Conservation (phyloP, 148 eudicot species). For the Suaeda aralocaspica region DNA sequence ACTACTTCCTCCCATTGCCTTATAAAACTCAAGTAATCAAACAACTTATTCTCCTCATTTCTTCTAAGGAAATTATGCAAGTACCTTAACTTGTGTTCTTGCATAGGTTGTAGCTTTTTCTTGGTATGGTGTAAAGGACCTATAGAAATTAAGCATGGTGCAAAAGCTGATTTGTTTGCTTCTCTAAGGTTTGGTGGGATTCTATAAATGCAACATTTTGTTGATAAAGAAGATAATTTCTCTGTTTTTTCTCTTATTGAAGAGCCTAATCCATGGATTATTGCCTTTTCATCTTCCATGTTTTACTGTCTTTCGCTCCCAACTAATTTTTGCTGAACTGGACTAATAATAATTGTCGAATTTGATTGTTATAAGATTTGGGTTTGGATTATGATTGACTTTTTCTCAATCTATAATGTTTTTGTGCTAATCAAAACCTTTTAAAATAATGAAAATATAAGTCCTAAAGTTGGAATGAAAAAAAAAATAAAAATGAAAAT, state of each 20-base stretch:
- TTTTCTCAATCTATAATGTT: too few species aligned
- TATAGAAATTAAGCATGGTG: slow-evolving; percentile 22
- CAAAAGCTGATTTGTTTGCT: slow-evolving; percentile 11
- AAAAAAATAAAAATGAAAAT: too few species aligned
- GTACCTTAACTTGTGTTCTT: slow-evolving; percentile 27
- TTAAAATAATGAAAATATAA: too few species aligned
- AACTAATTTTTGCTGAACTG: too few species aligned
- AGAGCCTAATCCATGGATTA: slow-evolving; percentile 12
- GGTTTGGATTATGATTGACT: too few species aligned
- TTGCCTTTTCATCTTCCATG: too few species aligned
- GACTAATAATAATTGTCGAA: too few species aligned
- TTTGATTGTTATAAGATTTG: too few species aligned
- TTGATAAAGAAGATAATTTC: slow-evolving; percentile 16
- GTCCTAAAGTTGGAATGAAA: too few species aligned
- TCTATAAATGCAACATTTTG: slow-evolving; percentile 27
- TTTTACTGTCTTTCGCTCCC: too few species aligned
- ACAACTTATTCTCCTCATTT: slow-evolving; percentile 7
- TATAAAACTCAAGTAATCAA: slow-evolving; percentile 13
- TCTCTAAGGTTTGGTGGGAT: slow-evolving; percentile 15
- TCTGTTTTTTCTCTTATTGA: slow-evolving; percentile 27
- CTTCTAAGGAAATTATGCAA: slow-evolving; percentile 19
- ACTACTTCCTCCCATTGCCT: slow-evolving; percentile 12
- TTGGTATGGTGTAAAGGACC: slow-evolving; percentile 20
- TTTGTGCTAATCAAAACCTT: too few species aligned
- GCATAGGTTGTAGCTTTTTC: slow-evolving; percentile 19